A percentile compares a stretch with the other conserved stretches of the same genome.
phyloP scores from a whole-genome alignment of 495 filamentous ascomycete genomes.

The Entonaema liquescens region DNA sequence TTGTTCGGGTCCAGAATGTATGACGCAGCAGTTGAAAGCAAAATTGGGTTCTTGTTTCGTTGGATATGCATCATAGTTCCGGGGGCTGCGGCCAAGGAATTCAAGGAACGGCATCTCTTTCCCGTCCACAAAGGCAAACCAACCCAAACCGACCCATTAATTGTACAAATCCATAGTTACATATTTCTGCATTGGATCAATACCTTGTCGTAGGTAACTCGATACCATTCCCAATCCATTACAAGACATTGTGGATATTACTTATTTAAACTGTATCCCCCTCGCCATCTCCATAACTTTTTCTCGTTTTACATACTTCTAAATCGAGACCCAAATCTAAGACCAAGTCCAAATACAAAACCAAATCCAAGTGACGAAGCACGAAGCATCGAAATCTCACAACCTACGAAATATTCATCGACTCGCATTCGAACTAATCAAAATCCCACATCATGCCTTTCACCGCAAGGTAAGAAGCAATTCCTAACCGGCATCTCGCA shows the following conservation, averaged over 20 bases:
- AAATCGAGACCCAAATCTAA: not conserved
- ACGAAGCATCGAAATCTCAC: not conserved
- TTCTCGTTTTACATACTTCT: slow-evolving; percentile 1
- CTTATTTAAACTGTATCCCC: slow-evolving; percentile 38
- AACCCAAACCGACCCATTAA: slow-evolving; percentile 2
- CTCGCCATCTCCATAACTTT: slow-evolving; percentile 4
- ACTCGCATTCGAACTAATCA: not conserved
- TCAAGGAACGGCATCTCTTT: slow-evolving; percentile 38
- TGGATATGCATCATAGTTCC: slow-evolving; percentile 40
- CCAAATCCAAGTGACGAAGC: not conserved
- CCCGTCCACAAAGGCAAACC: slow-evolving; percentile 28
- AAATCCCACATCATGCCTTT: slow-evolving; percentile 57
- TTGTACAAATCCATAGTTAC: too few species aligned
- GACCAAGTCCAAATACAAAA: not conserved
- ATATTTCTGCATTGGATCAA: not conserved
- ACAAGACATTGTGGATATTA: slow-evolving; percentile 24
- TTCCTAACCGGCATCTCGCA: not conserved
- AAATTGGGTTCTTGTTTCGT: slow-evolving; percentile 41
- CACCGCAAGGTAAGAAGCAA: slow-evolving; percentile 60
- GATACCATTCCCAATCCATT: slow-evolving; percentile 20
- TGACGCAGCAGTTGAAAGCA: slow-evolving; percentile 34
- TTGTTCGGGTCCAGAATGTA: slow-evolving; percentile 30
- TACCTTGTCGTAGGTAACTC: slow-evolving; percentile 14
- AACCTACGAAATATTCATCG: not conserved
- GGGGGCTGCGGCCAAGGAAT: slow-evolving; percentile 26